These are phyloP conservation scores for Scleromitrula shiraiana DNA, from an alignment of 2,329 filamentous ascomycete genomes.

Conservation along the genomic window DNA sequence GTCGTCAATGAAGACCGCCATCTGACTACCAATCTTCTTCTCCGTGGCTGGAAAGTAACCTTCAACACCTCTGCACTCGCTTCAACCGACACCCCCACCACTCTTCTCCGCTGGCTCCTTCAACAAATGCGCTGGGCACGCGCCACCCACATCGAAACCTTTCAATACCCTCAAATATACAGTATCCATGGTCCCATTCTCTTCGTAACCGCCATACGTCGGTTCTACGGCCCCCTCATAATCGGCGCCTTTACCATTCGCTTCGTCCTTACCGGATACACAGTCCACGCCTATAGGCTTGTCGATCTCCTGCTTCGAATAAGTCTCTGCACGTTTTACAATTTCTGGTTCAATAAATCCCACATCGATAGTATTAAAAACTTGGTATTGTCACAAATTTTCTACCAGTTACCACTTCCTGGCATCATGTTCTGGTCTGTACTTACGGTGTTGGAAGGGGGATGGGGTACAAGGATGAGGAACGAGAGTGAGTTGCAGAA, in stretches of 20 bases:
- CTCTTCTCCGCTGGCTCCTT: slow-evolving; percentile 29
- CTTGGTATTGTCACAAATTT: slow-evolving; percentile 15
- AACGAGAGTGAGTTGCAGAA: slow-evolving; percentile 25
- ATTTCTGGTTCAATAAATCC: slow-evolving; percentile 26
- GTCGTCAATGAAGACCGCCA: slow-evolving; percentile 34
- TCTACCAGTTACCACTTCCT: slow-evolving; percentile 31
- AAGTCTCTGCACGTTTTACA: slow-evolving; percentile 27
- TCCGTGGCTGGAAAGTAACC: slow-evolving; percentile 30
- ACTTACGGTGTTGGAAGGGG: slow-evolving; percentile 29
- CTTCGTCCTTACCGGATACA: slow-evolving; percentile 27
- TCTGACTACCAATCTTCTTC: slow-evolving; percentile 31
- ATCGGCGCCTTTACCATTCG: slow-evolving; percentile 25
- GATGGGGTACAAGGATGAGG: slow-evolving; percentile 32
- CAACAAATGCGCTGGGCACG: slow-evolving; percentile 33
- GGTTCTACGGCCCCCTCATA: slow-evolving; percentile 28
- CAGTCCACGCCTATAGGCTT: slow-evolving; percentile 25
- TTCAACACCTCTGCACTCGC: slow-evolving; percentile 31
- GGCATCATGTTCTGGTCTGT: slow-evolving; percentile 32
- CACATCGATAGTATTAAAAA: slow-evolving; percentile 23
- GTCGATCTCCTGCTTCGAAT: slow-evolving; percentile 27
- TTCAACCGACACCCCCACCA: slow-evolving; percentile 32
- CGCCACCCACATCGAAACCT: slow-evolving; percentile 32
- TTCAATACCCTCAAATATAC: slow-evolving; percentile 31
- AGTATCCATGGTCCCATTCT: slow-evolving; percentile 29
- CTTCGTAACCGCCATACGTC: slow-evolving; percentile 30